Base-by-base conservation (phyloP, 208 protist species). In the Borovskyia barvae region DNA sequence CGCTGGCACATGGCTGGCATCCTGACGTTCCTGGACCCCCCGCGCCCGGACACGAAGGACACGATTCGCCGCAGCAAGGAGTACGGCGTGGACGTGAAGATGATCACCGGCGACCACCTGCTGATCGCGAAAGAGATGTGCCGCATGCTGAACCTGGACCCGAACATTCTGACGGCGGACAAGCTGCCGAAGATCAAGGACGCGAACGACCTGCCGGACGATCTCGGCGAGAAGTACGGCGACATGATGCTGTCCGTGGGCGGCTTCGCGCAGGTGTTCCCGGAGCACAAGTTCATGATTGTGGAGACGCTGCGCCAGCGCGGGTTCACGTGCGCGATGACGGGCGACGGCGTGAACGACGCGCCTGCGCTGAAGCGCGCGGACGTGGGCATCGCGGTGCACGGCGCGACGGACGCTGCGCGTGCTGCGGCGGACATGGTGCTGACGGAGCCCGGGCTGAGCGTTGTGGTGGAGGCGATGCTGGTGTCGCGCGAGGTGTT, bases 311-410 rank as follows among this genome's bases (percentile, higher is more conserved):
- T 98, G 40, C 92, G 97, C 54, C 76, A 94, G 52, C 64, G 74
- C 17, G 85, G 88, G 25, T 90, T 93, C 72, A 88, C 93, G 20
- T 85, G 91, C 28, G 96, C 94, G 52, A 98, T 99, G 97, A 98
- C 95, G 43, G 97, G 97, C 55, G 97, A 99, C 80, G 97, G 97
- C 52, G 93, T 98, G 3, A 98, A 98, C 77, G 97, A 98, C 71
- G 87, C 95, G 19, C 96, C 96, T 36, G 94, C 97, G 15, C 65
- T 99, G 46, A 98, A 98, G 76, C 80, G 86, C 45, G 91, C 97
- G n/a, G 82, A 99, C 80, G 91, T 98, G 51, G 95, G 95, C 45
- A 94, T 99, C 79, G 96, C 97, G 45, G 95, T 99, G 33, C 81
- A 94, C 42, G 93, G 88, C 47, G 73, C 94, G 35, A 98, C 97